Percentiles rank a stretch among this genome's conserved stretches.
Conservation (phyloP, 345 rosid genomes). For the Pugionium dolabratum region DNA sequence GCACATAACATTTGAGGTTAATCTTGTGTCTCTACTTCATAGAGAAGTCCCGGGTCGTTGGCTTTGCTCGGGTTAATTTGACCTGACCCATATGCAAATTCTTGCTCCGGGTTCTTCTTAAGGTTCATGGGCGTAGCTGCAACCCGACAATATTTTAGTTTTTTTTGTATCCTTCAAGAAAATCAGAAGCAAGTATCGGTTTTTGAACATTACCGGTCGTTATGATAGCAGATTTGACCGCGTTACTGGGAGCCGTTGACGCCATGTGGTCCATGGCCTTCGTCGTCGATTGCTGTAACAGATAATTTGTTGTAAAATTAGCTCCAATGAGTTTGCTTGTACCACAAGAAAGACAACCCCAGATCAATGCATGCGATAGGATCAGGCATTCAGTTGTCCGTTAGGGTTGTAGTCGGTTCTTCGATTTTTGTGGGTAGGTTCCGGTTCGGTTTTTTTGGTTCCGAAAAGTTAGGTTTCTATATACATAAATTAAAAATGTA, state of each 20-base stretch:
- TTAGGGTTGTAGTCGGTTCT: too few species aligned
- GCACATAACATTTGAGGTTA: constrained; percentile 37
- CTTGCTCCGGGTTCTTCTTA: constrained; percentile 31
- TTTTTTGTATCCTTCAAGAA: background rate
- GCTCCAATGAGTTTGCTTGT: constrained; percentile 38
- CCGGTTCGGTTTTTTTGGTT: too few species aligned
- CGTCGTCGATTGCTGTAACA: constrained; percentile 29
- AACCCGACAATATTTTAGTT: background rate
- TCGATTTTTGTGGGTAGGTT: too few species aligned
- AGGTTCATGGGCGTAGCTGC: constrained; percentile 33
- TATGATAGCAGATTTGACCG: constrained; percentile 46
- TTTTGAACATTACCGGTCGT: constrained; percentile 37
- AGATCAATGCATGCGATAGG: too few species aligned
- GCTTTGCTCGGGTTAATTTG: constrained; percentile 38
- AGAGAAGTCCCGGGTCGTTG: constrained; percentile 38
- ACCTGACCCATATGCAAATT: constrained; percentile 34
- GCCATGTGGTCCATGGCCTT: constrained; percentile 42
- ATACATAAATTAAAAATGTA: background rate
- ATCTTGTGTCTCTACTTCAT: constrained; percentile 28
- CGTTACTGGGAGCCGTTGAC: constrained; percentile 31
- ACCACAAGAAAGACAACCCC: constrained; percentile 1
- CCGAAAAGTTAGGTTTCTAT: too few species aligned
- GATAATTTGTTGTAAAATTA: constrained; percentile 23
- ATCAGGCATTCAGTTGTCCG: too few species aligned
- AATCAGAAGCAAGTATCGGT: background rate